These are phyloP conservation scores for Rhexocercosporidium sp. DNA, from an alignment of 2,329 filamentous ascomycete species.

Conservation along the genomic window DNA sequence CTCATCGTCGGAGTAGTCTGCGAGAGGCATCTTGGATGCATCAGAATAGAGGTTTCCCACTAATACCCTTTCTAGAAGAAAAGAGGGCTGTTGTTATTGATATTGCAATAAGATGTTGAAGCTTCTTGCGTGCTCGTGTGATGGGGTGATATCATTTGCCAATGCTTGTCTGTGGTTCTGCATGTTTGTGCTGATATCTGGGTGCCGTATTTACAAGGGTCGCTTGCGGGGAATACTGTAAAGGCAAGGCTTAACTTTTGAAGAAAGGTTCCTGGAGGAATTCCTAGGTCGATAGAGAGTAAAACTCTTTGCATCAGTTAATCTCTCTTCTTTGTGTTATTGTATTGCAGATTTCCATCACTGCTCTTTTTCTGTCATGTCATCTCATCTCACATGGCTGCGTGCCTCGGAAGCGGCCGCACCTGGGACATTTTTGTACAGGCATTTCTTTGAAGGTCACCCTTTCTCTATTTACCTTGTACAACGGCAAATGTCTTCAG, in stretches of 20 bases:
- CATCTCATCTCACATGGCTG: background rate
- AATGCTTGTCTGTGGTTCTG: background rate
- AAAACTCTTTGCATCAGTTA: background rate
- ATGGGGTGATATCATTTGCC: constrained; percentile 3
- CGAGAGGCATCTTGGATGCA: constrained; percentile 19
- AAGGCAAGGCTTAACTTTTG: too few species aligned
- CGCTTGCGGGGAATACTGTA: background rate
- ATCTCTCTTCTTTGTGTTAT: background rate
- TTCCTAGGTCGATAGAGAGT: too few species aligned
- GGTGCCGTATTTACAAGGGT: constrained; percentile 3
- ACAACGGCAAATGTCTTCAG: background rate
- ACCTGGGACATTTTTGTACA: background rate
- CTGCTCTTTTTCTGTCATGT: background rate
- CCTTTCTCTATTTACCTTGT: background rate
- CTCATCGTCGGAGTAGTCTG: constrained; percentile 22
- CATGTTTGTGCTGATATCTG: background rate
- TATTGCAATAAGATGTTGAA: background rate
- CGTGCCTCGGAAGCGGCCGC: constrained; percentile 8
- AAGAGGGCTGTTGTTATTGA: background rate
- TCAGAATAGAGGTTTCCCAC: background rate
- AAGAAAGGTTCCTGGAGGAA: too few species aligned
- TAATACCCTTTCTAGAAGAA: background rate
- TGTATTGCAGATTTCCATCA: background rate
- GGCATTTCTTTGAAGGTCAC: background rate
- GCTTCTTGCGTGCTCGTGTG: background rate